Evolutionary conservation across 306 rosid species (phyloP), one percentile per base, ranked within the genome.

Genomic region (Cercis canadensis): DNA sequence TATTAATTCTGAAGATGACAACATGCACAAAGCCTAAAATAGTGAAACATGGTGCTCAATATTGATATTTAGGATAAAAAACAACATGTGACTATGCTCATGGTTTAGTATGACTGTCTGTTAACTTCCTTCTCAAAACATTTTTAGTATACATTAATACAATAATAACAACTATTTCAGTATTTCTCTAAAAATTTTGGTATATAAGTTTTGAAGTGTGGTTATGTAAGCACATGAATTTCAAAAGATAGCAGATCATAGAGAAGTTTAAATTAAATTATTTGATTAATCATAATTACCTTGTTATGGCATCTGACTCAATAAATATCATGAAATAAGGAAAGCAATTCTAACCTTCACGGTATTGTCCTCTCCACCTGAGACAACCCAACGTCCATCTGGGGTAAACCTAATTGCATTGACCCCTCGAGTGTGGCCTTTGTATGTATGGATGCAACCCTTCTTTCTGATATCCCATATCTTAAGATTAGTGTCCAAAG

Each of bases 311-410:
- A 44, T 51, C 53, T 66, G 61, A 65, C 32, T 65, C 32, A 24
- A 40, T 13, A 47, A 69, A 45, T 65, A 56, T 50, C 73, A 53
- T 34, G 49, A 43, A 66, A 41, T 53, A 74, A 50, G 54, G 65
- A 69, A 82, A 77, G 73, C 10, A 29, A 75, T 60, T 43, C 82
- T 58, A 81, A 94, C 99, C 97, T 94, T 94, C 76, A 94, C 99
- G 3, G 96, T 91, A 80, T 94, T 87, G 84, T 94, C 99, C 86
- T 94, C 99, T 66, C 99, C 99, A 70, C 99, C 96, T 37, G 99
- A 94, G 68, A 94, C 99, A 82, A 94, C 96, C 99, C 99, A 94
- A 5, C 99, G 99, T 63, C 99, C 99, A 86, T 94, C 99, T 10
- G 99, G 99, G 75, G 99, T 94, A 83, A 94, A 94, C 81, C 97